A percentile compares a stretch with the other conserved stretches of the same genome.
These are phyloP conservation scores for Dendrobium chrysotoxum DNA, from an alignment of 106 monocot genomes.

Conservation along the genomic window DNA sequence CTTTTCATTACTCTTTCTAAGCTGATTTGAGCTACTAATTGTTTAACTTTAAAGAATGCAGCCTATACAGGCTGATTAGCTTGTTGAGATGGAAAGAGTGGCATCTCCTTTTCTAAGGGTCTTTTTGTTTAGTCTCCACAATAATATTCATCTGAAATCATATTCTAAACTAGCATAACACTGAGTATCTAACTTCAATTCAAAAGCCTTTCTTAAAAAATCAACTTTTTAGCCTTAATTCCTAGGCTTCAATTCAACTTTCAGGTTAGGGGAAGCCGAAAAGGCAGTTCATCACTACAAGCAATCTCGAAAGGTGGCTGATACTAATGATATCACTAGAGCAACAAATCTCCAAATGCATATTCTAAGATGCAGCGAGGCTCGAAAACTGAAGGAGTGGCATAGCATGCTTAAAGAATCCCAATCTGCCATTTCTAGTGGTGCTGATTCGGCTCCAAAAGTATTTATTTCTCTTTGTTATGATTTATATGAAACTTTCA, in stretches of 20 bases:
- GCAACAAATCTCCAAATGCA: slow-evolving; percentile 19
- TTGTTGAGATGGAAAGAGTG: too few species aligned
- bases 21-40: too few species aligned
- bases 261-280: slow-evolving; percentile 37
- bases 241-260: neutral
- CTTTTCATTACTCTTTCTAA: neutral
- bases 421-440: slow-evolving; percentile 33
- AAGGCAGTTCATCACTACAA: slow-evolving; percentile 42
- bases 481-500: neutral
- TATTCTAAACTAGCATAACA: neutral
- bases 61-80: too few species aligned
- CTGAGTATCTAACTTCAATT: neutral
- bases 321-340: slow-evolving; percentile 13
- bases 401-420: slow-evolving; percentile 23
- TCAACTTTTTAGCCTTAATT: neutral
- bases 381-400: slow-evolving; percentile 36
- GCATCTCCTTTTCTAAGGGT: too few species aligned
- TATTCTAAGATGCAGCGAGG: slow-evolving; percentile 23
- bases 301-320: slow-evolving; percentile 16
- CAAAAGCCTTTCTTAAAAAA: neutral
- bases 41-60: too few species aligned
- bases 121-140: neutral
- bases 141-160: neutral
- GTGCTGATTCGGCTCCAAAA: slow-evolving; percentile 66
- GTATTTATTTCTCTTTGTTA: slow-evolving; percentile 11